Conservation (phyloP, 2,329 filamentous ascomycete species). For the Microdochium bolleyi region DNA sequence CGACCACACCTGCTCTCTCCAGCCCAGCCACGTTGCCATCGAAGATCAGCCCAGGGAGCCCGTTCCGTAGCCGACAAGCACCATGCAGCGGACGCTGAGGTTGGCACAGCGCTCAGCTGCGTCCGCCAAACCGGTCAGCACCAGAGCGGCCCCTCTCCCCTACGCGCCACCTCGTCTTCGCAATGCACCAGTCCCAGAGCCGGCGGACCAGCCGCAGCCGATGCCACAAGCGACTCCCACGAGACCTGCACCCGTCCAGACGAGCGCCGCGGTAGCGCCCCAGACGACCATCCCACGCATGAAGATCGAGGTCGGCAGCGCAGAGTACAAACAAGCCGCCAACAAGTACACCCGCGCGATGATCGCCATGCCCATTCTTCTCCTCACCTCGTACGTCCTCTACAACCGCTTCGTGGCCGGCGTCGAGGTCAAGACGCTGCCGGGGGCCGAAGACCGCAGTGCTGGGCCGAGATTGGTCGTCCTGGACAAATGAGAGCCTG, state of each 20-base stretch:
- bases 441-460: background rate
- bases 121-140: background rate
- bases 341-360: constrained; percentile 38
- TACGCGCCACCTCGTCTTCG: background rate
- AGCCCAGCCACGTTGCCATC: too few relatives aligned
- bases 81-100: background rate
- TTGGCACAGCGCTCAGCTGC: background rate
- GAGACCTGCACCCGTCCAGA: too few relatives aligned
- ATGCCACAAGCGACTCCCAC: background rate
- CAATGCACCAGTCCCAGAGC: background rate
- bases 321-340: constrained; percentile 28
- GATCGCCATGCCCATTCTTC: constrained; percentile 43
- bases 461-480: background rate
- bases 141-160: background rate
- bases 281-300: too few relatives aligned
- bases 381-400: constrained; percentile 47
- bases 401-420: constrained; percentile 29
- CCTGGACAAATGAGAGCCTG: background rate
- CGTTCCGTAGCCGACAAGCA: too few relatives aligned
- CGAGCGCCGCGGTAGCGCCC: too few relatives aligned
- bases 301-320: constrained; percentile 24
- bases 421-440: constrained; percentile 10
- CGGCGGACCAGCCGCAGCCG: background rate
- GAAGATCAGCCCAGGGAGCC: too few relatives aligned
- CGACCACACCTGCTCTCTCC: too few relatives aligned